A percentile compares a stretch with the other conserved stretches of the same genome.
Evolutionary conservation across 176 grass and related monocot genomes (phyloP).

Genomic region (Triticum aestivum): IWGSC_CS_RefSeq_v2.1 NC_057806.1:709484045-709484544

Average conservation of each 20-base stretch:
- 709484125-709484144: slow-evolving; percentile 15
- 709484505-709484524: slow-evolving; percentile 46
- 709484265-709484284: not conserved
- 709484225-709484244: slow-evolving; percentile 35
- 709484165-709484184: slow-evolving; percentile 26
- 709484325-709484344: slow-evolving; percentile 1
- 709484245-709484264: slow-evolving; percentile 12
- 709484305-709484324: not conserved
- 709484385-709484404: not conserved
- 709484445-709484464: no score
- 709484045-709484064: slow-evolving; percentile 35
- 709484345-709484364: not conserved
- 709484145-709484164: slow-evolving; percentile 19
- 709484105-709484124: slow-evolving; percentile 22
- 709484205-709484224: slow-evolving; percentile 39
- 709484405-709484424: not conserved
- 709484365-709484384: not conserved
- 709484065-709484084: not conserved
- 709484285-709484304: no score
- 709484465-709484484: not conserved
- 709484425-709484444: not conserved
- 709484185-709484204: slow-evolving; percentile 13
- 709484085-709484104: slow-evolving; percentile 22
- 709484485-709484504: not conserved
- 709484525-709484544: not conserved